Conservation (phyloP, 176 grass and related monocot genomes). For the Saccharum spontaneum region DNA sequence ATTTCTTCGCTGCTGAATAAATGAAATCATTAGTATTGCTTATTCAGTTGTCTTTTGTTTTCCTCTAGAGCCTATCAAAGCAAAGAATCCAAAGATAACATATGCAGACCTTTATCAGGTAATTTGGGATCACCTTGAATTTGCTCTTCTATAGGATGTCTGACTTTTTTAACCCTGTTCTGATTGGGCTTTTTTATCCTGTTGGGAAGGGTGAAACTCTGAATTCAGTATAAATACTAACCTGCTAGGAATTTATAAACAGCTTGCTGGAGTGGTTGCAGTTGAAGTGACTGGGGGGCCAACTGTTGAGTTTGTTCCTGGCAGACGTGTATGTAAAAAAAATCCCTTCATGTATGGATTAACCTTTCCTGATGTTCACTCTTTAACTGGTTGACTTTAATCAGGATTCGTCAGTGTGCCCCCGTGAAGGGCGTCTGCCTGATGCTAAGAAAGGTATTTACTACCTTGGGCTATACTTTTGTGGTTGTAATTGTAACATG, state of each 20-base stretch:
- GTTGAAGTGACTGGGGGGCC: constrained; percentile 94
- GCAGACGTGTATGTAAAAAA: constrained; percentile 60
- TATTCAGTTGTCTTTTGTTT: constrained; percentile 34
- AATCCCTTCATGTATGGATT: neutral
- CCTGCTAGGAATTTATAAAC: constrained; percentile 32
- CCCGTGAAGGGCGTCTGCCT: constrained; percentile 80
- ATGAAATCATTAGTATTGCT: constrained; percentile 24
- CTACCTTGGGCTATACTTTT: neutral
- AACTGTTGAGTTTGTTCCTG: constrained; percentile 82
- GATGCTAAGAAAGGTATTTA: constrained; percentile 89
- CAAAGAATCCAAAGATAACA: constrained; percentile 73
- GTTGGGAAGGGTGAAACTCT: neutral
- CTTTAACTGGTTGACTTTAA: constrained; percentile 27
- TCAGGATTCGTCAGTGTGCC: constrained; percentile 94
- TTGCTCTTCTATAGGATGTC: neutral
- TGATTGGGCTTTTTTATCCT: neutral
- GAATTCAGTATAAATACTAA: neutral
- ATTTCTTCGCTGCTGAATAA: constrained; percentile 4
- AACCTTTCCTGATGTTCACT: constrained; percentile 10
- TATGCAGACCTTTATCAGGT: constrained; percentile 99
- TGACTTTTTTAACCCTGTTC: neutral
- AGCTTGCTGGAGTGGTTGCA: constrained; percentile 95
- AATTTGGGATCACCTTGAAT: constrained; percentile 22
- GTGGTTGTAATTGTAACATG: neutral
- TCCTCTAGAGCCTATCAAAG: constrained; percentile 75